Base-by-base conservation (phyloP, 192 early-diverging fungal genomes). In the Linnemannia schmuckeri region DNA sequence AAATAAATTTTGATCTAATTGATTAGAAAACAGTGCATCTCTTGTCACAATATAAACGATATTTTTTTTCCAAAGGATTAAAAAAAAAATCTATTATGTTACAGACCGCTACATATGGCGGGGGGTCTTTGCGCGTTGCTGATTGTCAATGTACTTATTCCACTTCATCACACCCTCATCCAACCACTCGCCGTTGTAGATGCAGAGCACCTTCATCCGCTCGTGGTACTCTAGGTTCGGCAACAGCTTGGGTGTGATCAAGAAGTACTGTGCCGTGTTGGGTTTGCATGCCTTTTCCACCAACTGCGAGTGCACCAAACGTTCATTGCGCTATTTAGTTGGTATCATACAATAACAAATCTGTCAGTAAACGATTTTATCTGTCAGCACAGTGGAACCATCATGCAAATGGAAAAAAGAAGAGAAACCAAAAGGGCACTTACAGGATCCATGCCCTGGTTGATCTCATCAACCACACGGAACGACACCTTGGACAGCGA, bases 181-280 rank as follows among this genome's bases (percentile, higher is more conserved):
- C 38, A 87, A 94, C 94, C 95, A 97, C 79, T 97, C 96, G 57
- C 99, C 98, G 81, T 99, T 99, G 88, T 95, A 98, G 44, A 99
- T 96, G 78, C 96, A 97, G 13, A 98, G 91, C 0, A 99, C 94
- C 66, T 93, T 94, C 97, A 99, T 99, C 41, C 93, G 89, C 66
- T 95, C 93, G 85, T 98, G 96, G 88, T 99, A 99, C 46, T 95
- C 92, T 10, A 99, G 91, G 83, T 99, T 95, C 0, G 96, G 95
- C n/a, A 99, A 90, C 30, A 99, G 91, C 88, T 99, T 99, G n/a
- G 99, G 99, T 13, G 99, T 99, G 68, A 99, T 99, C 70, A 99
- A 89, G 74, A 99, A 99, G 81, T 99, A 96, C 92, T 97, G 96
- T 13, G 95, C 91, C 3, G 93, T 94, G 35, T 91, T 92, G 0